Evolutionary conservation across 2,329 filamentous ascomycete species (phyloP).

Genomic region (Albifimbria verrucaria): DNA sequence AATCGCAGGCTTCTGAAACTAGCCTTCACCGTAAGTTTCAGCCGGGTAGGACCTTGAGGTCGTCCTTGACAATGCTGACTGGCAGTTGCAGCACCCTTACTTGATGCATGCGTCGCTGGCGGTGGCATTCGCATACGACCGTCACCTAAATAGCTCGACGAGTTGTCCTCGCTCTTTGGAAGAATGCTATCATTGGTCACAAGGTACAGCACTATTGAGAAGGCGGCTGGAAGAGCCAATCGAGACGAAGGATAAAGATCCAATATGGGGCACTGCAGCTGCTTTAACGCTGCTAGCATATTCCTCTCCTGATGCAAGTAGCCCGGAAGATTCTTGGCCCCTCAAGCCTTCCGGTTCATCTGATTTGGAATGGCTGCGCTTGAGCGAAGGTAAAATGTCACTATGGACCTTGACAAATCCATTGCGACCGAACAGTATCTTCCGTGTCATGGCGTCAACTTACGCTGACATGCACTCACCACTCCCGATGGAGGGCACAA

Average conservation of each 20-base stretch:
- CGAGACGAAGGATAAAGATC: constrained; percentile 32
- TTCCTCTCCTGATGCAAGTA: constrained; percentile 32
- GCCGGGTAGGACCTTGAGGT: background rate
- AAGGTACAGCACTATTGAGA: constrained; percentile 37
- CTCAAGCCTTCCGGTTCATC: constrained; percentile 16
- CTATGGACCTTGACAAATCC: constrained; percentile 30
- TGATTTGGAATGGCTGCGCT: constrained; percentile 31
- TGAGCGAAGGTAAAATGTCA: constrained; percentile 32
- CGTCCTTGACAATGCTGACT: background rate
- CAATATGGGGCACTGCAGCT: constrained; percentile 45
- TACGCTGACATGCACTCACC: constrained; percentile 34
- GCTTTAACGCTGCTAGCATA: constrained; percentile 37
- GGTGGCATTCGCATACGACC: constrained; percentile 37
- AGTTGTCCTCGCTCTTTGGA: constrained; percentile 23
- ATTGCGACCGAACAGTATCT: too few relatives aligned
- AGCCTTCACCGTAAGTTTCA: constrained; percentile 33
- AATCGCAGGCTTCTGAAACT: constrained; percentile 35
- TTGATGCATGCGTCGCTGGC: constrained; percentile 45
- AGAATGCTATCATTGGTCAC: constrained; percentile 42
- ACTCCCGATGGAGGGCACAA: constrained; percentile 21
- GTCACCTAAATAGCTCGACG: constrained; percentile 21
- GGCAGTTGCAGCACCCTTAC: constrained; percentile 32
- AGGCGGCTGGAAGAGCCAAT: constrained; percentile 30
- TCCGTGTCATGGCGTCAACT: constrained; percentile 24
- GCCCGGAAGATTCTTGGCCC: constrained; percentile 30